Percentiles rank a stretch among this genome's conserved stretches.
Conservation (phyloP, 1,139 yeast species). For the Taphrina sp. region DNA sequence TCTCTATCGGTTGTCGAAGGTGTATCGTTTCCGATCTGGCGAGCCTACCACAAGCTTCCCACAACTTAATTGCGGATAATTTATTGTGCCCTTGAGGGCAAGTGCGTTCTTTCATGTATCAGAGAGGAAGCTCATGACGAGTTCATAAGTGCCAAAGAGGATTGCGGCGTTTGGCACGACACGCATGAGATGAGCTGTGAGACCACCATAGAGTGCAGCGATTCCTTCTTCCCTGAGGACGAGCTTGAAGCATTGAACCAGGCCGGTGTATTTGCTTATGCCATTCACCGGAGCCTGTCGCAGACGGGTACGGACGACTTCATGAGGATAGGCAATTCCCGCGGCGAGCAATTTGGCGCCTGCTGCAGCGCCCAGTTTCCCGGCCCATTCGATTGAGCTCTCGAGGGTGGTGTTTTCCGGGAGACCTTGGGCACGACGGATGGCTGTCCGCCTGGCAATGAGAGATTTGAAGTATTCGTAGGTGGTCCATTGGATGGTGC, state of each 20-base stretch:
- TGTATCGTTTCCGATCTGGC: too few relatives aligned
- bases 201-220: conserved; percentile 91
- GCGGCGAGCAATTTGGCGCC: conserved; percentile 93
- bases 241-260: conserved; percentile 78
- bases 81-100: too few relatives aligned
- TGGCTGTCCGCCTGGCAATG: conserved; percentile 55
- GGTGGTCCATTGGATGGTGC: conserved; percentile 93
- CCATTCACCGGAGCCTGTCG: conserved; percentile 94
- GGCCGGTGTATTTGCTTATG: conserved; percentile 80
- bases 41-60: too few relatives aligned
- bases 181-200: conserved; percentile 92
- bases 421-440: conserved; percentile 35
- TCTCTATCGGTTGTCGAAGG: too few relatives aligned
- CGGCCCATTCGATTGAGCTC: conserved; percentile 81
- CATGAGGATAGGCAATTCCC: conserved; percentile 92
- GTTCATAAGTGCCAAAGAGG: conserved; percentile 99
- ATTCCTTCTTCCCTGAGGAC: conserved; percentile 89
- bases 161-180: conserved; percentile 97
- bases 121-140: conserved; percentile 48
- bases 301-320: conserved; percentile 90
- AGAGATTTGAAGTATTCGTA: conserved; percentile 89
- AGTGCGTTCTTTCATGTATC: too few relatives aligned
- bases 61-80: too few relatives aligned
- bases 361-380: conserved; percentile 97
- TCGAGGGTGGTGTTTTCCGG: conserved; percentile 54